A percentile compares a stretch with the other conserved stretches of the same genome.
Evolutionary conservation across 2,329 filamentous ascomycete genomes (phyloP).

Genomic region (Curvularia sp.): DNA sequence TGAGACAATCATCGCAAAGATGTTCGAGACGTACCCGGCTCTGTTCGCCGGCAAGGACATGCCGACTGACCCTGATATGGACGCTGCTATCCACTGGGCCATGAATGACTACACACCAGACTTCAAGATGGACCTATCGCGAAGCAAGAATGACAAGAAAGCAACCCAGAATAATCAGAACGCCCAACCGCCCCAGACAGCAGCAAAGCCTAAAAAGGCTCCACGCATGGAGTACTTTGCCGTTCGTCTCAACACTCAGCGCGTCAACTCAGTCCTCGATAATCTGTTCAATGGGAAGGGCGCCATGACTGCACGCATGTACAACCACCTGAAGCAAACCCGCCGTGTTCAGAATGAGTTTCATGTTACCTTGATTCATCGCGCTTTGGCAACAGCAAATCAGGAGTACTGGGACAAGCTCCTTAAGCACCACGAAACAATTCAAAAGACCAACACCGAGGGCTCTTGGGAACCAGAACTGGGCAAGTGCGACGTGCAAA

Average conservation of each 20-base stretch:
- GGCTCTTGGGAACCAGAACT: conserved; percentile 60
- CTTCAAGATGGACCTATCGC: conserved; percentile 76
- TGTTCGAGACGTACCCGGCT: conserved; percentile 80
- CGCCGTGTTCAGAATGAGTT: conserved; percentile 83
- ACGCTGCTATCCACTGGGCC: conserved; percentile 77
- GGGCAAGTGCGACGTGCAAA: conserved; percentile 68
- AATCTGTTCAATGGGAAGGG: conserved; percentile 68
- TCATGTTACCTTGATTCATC: conserved; percentile 93
- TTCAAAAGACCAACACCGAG: conserved; percentile 43
- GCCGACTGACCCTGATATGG: conserved; percentile 75
- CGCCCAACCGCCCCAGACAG: conserved; percentile 29
- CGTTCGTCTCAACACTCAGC: conserved; percentile 60
- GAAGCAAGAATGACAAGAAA: conserved; percentile 39
- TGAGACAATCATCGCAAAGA: conserved; percentile 73
- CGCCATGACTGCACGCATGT: conserved; percentile 69
- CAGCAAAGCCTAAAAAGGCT: conserved; percentile 57
- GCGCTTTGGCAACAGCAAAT: conserved; percentile 65
- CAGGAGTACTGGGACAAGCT: conserved; percentile 81
- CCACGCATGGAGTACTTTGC: conserved; percentile 69
- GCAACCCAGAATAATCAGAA: conserved; percentile 34
- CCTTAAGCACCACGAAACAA: conserved; percentile 59
- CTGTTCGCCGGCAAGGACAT: conserved; percentile 68
- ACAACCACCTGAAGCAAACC: conserved; percentile 73
- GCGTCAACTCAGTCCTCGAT: conserved; percentile 68
- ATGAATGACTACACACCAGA: conserved; percentile 79